Conservation (phyloP, 257 asterid genomes). For the Anisodus tanguticus region DNA sequence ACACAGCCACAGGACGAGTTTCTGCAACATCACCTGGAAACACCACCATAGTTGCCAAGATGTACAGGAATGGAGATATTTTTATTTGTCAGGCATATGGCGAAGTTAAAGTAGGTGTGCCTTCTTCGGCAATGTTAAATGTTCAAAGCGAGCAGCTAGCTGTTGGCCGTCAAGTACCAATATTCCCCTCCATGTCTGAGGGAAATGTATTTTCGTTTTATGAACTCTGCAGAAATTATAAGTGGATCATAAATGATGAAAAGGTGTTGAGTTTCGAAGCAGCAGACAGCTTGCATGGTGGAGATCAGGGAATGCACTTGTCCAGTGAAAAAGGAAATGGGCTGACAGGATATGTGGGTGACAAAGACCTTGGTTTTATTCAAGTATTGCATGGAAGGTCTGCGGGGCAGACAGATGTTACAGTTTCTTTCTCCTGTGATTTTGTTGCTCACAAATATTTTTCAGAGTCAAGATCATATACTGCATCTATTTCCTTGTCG, state of each 20-base stretch:
- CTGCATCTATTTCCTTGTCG: slow-evolving; percentile 61
- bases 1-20: slow-evolving; percentile 60
- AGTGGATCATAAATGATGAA: slow-evolving; percentile 70
- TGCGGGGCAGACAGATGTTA: slow-evolving; percentile 69
- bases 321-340: slow-evolving; percentile 37
- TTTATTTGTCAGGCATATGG: slow-evolving; percentile 74
- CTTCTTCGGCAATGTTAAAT: slow-evolving; percentile 67
- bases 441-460: slow-evolving; percentile 48
- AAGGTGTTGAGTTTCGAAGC: slow-evolving; percentile 57
- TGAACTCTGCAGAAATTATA: slow-evolving; percentile 69
- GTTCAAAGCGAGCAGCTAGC: slow-evolving; percentile 80
- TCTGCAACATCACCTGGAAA: slow-evolving; percentile 79
- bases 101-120: slow-evolving; percentile 73
- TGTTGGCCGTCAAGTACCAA: slow-evolving; percentile 62
- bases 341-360: slow-evolving; percentile 45
- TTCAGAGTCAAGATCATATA: slow-evolving; percentile 57
- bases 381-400: slow-evolving; percentile 72
- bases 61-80: slow-evolving; percentile 61
- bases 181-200: slow-evolving; percentile 71
- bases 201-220: slow-evolving; percentile 85
- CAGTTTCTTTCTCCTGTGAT: slow-evolving; percentile 77
- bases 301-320: slow-evolving; percentile 32
- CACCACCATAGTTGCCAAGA: slow-evolving; percentile 64
- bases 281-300: slow-evolving; percentile 35
- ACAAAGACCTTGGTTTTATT: slow-evolving; percentile 56